A percentile compares a stretch with the other conserved stretches of the same genome.
These are phyloP conservation scores for Bacidia gigantensis DNA, from an alignment of 495 filamentous ascomycete species.

Conservation along the genomic window DNA sequence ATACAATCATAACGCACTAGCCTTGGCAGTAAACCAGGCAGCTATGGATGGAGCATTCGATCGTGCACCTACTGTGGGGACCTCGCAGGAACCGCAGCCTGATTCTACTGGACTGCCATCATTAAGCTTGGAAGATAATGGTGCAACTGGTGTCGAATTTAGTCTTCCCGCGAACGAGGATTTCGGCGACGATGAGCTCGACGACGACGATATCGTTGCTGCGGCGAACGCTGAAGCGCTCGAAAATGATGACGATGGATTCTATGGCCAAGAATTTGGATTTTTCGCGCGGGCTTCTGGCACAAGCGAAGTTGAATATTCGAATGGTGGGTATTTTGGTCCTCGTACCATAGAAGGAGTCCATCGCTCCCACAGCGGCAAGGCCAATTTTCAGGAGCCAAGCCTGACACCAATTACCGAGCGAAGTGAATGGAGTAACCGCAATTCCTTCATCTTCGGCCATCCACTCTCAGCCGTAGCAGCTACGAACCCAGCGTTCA, in stretches of 20 bases:
- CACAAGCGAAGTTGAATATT: slow-evolving; percentile 35
- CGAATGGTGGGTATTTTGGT: slow-evolving; percentile 86
- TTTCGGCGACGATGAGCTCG: slow-evolving; percentile 30
- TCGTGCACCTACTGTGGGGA: slow-evolving; percentile 33
- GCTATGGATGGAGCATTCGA: slow-evolving; percentile 55
- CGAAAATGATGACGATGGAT: slow-evolving; percentile 80
- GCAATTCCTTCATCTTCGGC: slow-evolving; percentile 71
- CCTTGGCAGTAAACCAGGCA: slow-evolving; percentile 60
- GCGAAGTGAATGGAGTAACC: slow-evolving; percentile 85
- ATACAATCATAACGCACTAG: slow-evolving; percentile 63
- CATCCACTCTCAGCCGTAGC: slow-evolving; percentile 21
- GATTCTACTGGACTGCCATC: slow-evolving; percentile 30
- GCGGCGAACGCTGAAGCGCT: slow-evolving; percentile 89
- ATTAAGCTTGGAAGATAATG: slow-evolving; percentile 38
- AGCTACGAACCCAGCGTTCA: slow-evolving; percentile 51
- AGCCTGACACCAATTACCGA: slow-evolving; percentile 95
- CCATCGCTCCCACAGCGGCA: slow-evolving; percentile 51
- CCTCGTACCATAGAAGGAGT: slow-evolving; percentile 48
- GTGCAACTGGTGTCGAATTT: slow-evolving; percentile 27
- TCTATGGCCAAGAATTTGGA: slow-evolving; percentile 95
- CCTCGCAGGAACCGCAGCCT: slow-evolving; percentile 14
- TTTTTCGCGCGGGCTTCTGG: slow-evolving; percentile 68
- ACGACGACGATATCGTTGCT: slow-evolving; percentile 82
- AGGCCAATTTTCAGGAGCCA: slow-evolving; percentile 64
- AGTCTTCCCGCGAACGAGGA: slow-evolving; percentile 44